phyloP scores from a whole-genome alignment of 768 basidiomycete genomes.

The Gymnopilus junonius region DNA sequence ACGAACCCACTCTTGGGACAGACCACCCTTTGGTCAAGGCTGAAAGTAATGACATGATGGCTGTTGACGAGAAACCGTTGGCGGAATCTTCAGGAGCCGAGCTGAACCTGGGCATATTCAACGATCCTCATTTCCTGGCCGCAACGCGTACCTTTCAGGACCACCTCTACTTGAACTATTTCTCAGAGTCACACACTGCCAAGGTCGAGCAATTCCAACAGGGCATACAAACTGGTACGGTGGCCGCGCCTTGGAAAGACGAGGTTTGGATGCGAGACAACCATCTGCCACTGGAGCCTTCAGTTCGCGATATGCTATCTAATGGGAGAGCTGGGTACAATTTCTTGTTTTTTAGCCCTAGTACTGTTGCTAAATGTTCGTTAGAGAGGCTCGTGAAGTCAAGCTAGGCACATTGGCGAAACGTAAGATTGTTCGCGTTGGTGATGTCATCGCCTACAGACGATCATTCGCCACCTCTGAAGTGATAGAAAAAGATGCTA shows the following conservation, averaged over 20 bases:
- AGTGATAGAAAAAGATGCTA: slow-evolving; percentile 57
- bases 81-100: slow-evolving; percentile 5
- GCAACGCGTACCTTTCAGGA: slow-evolving; percentile 64
- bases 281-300: slow-evolving; percentile 15
- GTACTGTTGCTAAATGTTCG: background rate
- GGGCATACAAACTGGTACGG: slow-evolving; percentile 46
- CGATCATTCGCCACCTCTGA: slow-evolving; percentile 47
- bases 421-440: slow-evolving; percentile 47
- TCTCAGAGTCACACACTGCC: slow-evolving; percentile 45
- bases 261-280: slow-evolving; percentile 60
- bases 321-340: slow-evolving; percentile 36
- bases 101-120: slow-evolving; percentile 48
- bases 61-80: slow-evolving; percentile 8
- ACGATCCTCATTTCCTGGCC: slow-evolving; percentile 55
- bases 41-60: slow-evolving; percentile 13
- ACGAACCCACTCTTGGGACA: slow-evolving; percentile 32
- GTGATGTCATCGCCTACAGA: slow-evolving; percentile 59
- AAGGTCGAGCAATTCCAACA: slow-evolving; percentile 46
- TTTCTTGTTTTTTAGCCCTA: slow-evolving; percentile 8
- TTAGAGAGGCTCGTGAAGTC: slow-evolving; percentile 44
- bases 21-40: slow-evolving; percentile 42
- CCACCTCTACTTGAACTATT: slow-evolving; percentile 58
- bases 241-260: slow-evolving; percentile 68
- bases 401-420: slow-evolving; percentile 50
- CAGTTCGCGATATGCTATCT: slow-evolving; percentile 13